phyloP scores from a whole-genome alignment of 768 basidiomycete species.

The Mycena albidolilacea region DNA sequence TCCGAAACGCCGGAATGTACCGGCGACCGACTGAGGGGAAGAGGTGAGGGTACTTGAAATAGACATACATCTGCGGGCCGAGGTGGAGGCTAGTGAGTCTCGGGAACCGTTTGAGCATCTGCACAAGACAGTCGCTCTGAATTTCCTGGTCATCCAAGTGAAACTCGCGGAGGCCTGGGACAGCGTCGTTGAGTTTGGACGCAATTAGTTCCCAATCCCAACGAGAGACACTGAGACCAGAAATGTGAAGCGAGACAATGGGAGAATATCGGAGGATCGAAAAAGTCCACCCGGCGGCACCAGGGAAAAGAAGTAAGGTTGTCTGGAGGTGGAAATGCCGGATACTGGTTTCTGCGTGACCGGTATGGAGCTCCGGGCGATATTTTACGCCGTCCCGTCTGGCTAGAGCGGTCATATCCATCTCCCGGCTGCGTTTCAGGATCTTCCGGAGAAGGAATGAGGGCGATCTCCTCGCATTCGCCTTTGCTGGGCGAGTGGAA shows the following conservation, averaged over 20 bases:
- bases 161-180: too few species aligned
- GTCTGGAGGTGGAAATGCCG: conserved; percentile 2
- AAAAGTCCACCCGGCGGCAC: too few species aligned
- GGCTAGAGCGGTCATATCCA: neutral
- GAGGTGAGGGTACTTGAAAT: conserved; percentile 13
- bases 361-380: neutral
- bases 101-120: too few species aligned
- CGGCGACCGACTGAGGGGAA: conserved; percentile 15
- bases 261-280: too few species aligned
- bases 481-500: neutral
- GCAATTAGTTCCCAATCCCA: too few species aligned
- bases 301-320: conserved; percentile 20
- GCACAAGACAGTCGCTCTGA: too few species aligned
- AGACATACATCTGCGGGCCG: too few species aligned
- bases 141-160: too few species aligned
- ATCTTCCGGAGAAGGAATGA: neutral
- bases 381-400: conserved; percentile 20
- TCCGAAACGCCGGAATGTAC: conserved; percentile 20
- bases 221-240: too few species aligned
- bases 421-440: neutral
- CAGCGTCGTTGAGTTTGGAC: too few species aligned
- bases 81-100: too few species aligned
- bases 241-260: too few species aligned
- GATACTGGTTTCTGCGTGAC: neutral
- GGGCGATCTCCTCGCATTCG: neutral